Conservation (phyloP, 108 stramenopile species). For the Stephanodiscus triporus region DNA sequence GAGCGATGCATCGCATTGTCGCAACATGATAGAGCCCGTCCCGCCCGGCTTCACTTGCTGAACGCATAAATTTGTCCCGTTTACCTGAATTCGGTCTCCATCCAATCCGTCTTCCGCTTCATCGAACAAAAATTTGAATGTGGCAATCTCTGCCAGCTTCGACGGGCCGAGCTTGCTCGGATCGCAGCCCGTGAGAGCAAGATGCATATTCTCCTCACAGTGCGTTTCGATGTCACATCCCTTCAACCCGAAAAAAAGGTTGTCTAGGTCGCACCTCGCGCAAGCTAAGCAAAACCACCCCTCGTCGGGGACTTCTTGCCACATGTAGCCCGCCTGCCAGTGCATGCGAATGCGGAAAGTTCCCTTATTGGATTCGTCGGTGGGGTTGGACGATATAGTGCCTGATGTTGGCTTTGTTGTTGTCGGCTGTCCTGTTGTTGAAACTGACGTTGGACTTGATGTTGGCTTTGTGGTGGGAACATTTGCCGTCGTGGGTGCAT, state of each 20-base stretch:
- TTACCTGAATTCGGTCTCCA: constrained; percentile 7
- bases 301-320: constrained; percentile 26
- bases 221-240: background rate
- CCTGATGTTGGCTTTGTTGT: no score
- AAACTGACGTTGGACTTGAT: no score
- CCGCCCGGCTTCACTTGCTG: background rate
- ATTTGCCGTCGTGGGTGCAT: background rate
- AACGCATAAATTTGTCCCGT: constrained; percentile 12
- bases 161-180: background rate
- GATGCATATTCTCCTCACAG: constrained; percentile 17
- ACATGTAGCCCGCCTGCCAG: constrained; percentile 16
- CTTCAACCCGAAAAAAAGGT: background rate
- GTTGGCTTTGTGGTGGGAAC: background rate
- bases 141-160: background rate
- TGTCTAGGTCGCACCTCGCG: constrained; percentile 12
- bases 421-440: no score
- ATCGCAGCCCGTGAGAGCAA: constrained; percentile 10
- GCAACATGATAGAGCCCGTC: background rate
- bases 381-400: background rate
- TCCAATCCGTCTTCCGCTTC: background rate
- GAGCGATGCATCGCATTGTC: constrained; percentile 5
- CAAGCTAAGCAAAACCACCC: constrained; percentile 25
- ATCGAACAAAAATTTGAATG: background rate
- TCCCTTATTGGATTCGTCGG: background rate
- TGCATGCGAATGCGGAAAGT: constrained; percentile 11